Evolutionary conservation across 306 rosid genomes (phyloP), one percentile per base, ranked within the genome.

Genomic region (Hippophae rhamnoides): DNA sequence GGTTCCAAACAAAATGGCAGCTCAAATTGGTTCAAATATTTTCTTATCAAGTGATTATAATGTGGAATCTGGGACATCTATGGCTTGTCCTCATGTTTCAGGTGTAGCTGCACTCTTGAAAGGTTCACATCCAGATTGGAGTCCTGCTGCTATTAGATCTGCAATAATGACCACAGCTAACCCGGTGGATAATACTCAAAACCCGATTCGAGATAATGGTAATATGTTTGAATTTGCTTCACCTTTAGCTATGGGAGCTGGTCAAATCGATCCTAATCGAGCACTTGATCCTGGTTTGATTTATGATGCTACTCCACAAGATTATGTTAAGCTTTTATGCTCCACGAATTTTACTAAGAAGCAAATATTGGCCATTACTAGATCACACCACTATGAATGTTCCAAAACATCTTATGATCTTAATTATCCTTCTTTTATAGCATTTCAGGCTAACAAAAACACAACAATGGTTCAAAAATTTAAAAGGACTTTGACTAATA

Each of bases 391-490:
- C 6, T 71, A 74, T 26, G 43, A 40, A 0, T 81, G 76, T 55
- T 64, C 54, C 7, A 60, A 65, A 9, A 72, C 71, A 45, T 77
- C 76, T 2, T 62, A 52, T 7, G 83, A 77, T 66, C 76, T 74
- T 13, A 77, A 82, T 47, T 68, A 70, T 57, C 82, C 83, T 10
- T 74, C 83, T 13, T 74, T 81, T 52, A 40, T 77, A 26, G 64
- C 57, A 8, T 46, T 57, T n/a, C 61, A 65, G 9, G 42, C 12
- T 7, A 55, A 27, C 25, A 47, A 38, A 56, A 23, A 31, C 6
- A 51, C 51, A 41, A 67, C 27, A 38, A 43, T 56, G 26, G 4
- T 46, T 1, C 38, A 48, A 0, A 62, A 55, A 8, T 74, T 81
- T 72, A 43, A 41, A 38, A 74, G 86, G 67, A 63, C 52, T 7